These are phyloP conservation scores for Aspergillus avenaceus DNA, from an alignment of 495 filamentous ascomycete genomes.

Conservation along the genomic window DNA sequence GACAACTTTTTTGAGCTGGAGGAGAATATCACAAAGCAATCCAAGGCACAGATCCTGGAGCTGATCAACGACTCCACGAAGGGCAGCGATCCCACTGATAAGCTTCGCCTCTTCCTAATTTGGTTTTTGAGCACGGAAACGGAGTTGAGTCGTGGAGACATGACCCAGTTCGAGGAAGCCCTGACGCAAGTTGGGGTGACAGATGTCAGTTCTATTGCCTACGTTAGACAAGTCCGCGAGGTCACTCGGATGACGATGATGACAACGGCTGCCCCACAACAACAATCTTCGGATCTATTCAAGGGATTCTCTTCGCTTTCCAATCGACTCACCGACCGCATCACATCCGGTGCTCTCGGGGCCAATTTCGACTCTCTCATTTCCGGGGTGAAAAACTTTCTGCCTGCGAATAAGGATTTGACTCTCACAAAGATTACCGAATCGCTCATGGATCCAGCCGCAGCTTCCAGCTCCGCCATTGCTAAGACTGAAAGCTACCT, in stretches of 20 bases:
- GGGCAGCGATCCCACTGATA: conserved; percentile 80
- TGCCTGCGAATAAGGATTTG: conserved; percentile 90
- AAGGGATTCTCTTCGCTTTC: conserved; percentile 85
- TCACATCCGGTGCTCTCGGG: conserved; percentile 84
- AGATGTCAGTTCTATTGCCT: conserved; percentile 67
- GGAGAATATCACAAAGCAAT: conserved; percentile 89
- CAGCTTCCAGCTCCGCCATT: conserved; percentile 85
- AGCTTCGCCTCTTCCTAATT: conserved; percentile 90
- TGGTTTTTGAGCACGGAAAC: conserved; percentile 97
- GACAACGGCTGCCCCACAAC: conserved; percentile 71
- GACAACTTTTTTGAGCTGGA: conserved; percentile 97
- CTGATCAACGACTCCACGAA: conserved; percentile 76
- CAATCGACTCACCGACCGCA: conserved; percentile 83
- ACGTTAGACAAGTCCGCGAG: conserved; percentile 87
- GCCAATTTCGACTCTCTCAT: conserved; percentile 94
- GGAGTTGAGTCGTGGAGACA: conserved; percentile 75
- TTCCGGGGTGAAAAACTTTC: conserved; percentile 97
- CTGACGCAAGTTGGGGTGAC: conserved; percentile 70
- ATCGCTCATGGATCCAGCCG: conserved; percentile 93
- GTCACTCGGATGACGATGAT: conserved; percentile 99
- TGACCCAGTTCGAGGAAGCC: conserved; percentile 84
- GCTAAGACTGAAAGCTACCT: conserved; percentile 96
- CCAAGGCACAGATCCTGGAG: conserved; percentile 84
- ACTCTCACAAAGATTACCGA: conserved; percentile 98
- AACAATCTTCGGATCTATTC: conserved; percentile 72